Evolutionary conservation across 768 basidiomycete species (phyloP), one percentile per base, ranked within the genome.

Genomic region (Macrocybe gigantea): DNA sequence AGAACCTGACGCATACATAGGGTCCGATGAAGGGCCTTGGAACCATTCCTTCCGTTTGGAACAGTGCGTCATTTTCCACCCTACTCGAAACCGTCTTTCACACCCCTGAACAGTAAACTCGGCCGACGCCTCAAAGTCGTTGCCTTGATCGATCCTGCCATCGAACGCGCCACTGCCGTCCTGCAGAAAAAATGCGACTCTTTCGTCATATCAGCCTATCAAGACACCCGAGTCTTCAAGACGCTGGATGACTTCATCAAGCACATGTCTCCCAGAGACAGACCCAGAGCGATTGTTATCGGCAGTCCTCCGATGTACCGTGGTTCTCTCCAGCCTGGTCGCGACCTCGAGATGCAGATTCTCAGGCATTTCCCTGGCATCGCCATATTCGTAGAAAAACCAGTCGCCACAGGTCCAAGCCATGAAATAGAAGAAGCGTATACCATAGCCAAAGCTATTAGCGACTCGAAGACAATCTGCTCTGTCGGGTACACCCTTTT

Each of bases 231-330:
- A 56, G 79, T 84, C 50, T 94, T 81, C 78, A 82, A 83, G 63
- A 83, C 84, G 3, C 78, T 96, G 50, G 88, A 90, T 13, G 93
- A 93, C 52, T 94, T 91, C 66, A 72, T 84, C 56, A 81, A 79
- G 59, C 78, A 77, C 56, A 77, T 86, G 80, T 60, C 75, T 15
- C 73, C 78, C 15, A 75, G 70, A 41, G 78, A 86, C 50, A 75
- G 73, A 39, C 90, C 92, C 41, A 85, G 83, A 52, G 91, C 90
- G 11, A 76, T 94, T 62, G 79, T 95, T 58, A 78, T 97, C 54
- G 93, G 93, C 38, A 88, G 85, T 44, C 93, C 93, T n/a, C 91
- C 93, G 35, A 89, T 88, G 78, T 96, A 84, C 76, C 83, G 93
- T 47, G 93, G 93, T 45, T 81, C 85, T 41, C 75, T 77, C 29